Evolutionary conservation across 768 basidiomycete genomes (phyloP), one percentile per base, ranked within the genome.

Genomic region (Podaxis sp.): DNA sequence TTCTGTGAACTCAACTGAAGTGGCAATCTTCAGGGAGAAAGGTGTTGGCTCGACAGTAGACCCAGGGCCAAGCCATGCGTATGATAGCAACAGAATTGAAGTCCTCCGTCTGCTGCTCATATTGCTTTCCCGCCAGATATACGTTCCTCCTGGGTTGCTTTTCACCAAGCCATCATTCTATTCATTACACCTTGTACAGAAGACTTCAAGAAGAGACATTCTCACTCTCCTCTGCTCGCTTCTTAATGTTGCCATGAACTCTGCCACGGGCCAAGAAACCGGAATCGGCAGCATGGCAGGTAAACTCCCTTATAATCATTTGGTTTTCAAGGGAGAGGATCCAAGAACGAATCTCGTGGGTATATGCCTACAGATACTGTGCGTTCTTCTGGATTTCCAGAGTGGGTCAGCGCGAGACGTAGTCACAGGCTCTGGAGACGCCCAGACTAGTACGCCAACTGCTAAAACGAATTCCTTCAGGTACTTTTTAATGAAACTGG

Each of bases 191-290:
- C 79, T 93, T 52, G 88, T 90, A 9, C 90, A 93, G 73, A 80
- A 87, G 72, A 84, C 86, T 57, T 81, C 89, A 63, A 83, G 94
- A 59, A 85, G 90, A 47, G 85, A 95, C 67, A 88, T 96, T n/a
- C 81, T 99, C 59, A 95, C 96, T 3, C 77, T 98, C 27, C 77
- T 99, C 7, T 99, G 96, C 74, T 98, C 96, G 3, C 77, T 97
- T 50, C 78, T 99, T 63, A 99, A 99, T 71, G 96, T 93, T 9
- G 86, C 87, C 59, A 84, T 93, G 82, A 92, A 89, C 73, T 85
- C 88, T 0, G 74, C 86, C 38, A 79, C 78, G 36, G 73, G 78
- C 24, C 81, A 74, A 50, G 76, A 76, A 47, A 83, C 78, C 51
- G 81, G 81, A 19, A 84, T 93, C 56, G 86, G 84, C 25, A 81